A percentile compares a stretch with the other conserved stretches of the same genome.
Evolutionary conservation across 106 monocot genomes (phyloP).

Genomic region (Dactylorhiza incarnata): DNA sequence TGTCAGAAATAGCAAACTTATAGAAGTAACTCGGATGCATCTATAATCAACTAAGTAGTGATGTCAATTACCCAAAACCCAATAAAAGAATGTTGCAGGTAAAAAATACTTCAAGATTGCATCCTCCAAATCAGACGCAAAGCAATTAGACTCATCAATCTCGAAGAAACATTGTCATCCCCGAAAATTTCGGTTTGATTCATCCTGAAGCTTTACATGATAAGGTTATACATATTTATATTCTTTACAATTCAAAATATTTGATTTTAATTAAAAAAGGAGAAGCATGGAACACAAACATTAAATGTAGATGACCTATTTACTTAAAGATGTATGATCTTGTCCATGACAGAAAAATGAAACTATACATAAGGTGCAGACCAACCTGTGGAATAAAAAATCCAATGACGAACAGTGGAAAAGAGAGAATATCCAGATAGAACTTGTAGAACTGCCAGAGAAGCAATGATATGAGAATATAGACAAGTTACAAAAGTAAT

Average conservation of each 20-base stretch:
- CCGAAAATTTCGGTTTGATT: not conserved
- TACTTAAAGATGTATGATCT: not conserved
- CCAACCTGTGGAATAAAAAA: constrained; percentile 88
- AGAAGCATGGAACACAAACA: not conserved
- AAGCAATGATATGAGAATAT: constrained; percentile 6
- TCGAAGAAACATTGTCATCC: not conserved
- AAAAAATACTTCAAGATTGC: not conserved
- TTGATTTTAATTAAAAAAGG: not conserved
- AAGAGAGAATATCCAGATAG: constrained; percentile 76
- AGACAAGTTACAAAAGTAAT: not conserved
- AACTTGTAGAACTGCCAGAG: constrained; percentile 84
- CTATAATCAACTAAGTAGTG: not conserved
- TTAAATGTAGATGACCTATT: not conserved
- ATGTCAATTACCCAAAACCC: not conserved
- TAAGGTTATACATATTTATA: too few species aligned
- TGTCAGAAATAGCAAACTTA: not conserved
- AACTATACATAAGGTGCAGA: not conserved
- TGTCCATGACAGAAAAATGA: not conserved
- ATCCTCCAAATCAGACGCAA: not conserved
- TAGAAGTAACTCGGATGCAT: not conserved
- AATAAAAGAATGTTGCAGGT: not conserved
- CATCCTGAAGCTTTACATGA: too few species aligned
- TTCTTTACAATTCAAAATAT: not conserved
- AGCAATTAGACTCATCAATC: not conserved
- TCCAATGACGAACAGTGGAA: constrained; percentile 78